phyloP scores from a whole-genome alignment of 345 rosid species.

The Corchorus capsularis region DNA sequence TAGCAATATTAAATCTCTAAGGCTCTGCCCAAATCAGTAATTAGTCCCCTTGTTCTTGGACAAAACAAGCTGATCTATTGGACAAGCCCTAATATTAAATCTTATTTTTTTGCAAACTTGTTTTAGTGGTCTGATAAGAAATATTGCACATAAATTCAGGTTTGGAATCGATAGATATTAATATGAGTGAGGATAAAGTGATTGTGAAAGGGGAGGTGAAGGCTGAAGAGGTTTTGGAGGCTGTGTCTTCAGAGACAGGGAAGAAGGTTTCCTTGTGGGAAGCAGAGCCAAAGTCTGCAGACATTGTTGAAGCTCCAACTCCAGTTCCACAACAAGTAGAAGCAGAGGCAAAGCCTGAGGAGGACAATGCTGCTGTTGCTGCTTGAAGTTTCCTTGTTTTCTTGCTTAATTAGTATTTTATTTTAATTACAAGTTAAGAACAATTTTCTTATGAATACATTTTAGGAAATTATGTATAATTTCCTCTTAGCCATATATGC shows the following conservation, averaged over 20 bases:
- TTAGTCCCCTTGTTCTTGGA: too few species aligned
- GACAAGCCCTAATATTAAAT: too few species aligned
- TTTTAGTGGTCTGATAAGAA: too few species aligned
- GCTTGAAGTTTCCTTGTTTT: constrained; percentile 18
- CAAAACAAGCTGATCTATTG: too few species aligned
- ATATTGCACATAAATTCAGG: constrained; percentile 32
- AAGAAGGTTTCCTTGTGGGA: constrained; percentile 83
- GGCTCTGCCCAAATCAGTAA: too few species aligned
- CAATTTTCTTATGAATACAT: too few species aligned
- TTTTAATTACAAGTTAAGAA: neutral
- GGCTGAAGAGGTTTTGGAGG: constrained; percentile 73
- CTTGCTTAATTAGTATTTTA: neutral
- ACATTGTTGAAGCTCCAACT: neutral
- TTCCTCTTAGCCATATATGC: too few species aligned
- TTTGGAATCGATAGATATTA: constrained; percentile 69
- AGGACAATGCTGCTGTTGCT: constrained; percentile 31
- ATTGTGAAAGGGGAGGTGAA: constrained; percentile 77
- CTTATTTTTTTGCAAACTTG: too few species aligned
- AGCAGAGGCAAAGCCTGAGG: constrained; percentile 34
- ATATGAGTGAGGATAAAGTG: constrained; percentile 74
- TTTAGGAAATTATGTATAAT: too few species aligned
- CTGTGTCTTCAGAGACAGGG: constrained; percentile 72
- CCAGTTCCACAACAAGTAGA: constrained; percentile 30
- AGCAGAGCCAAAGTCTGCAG: constrained; percentile 35
- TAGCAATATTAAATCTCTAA: too few species aligned